Percentiles rank a stretch among this genome's conserved stretches.
phyloP scores from a whole-genome alignment of 2,329 filamentous ascomycete species.

The Cladophialophora bantiana region DNA sequence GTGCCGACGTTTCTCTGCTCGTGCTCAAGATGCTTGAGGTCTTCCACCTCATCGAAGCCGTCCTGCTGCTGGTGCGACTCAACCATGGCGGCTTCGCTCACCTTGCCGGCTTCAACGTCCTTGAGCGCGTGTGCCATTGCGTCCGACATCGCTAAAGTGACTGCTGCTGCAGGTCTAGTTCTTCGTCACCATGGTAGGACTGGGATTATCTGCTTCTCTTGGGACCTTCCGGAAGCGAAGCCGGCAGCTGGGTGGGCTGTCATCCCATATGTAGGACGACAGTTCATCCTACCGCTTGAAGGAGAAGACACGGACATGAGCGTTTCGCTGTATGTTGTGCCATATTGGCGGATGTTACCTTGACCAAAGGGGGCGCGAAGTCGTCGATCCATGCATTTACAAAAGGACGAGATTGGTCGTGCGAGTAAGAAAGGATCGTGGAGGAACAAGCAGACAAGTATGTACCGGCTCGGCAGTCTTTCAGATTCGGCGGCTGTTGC shows the following conservation, averaged over 20 bases:
- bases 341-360: conserved; percentile 11
- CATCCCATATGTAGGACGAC: neutral
- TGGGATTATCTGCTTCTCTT: no score
- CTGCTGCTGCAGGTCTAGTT: neutral
- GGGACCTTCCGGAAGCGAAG: no score
- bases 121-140: conserved; percentile 21
- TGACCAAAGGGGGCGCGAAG: neutral
- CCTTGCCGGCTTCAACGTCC: conserved; percentile 24
- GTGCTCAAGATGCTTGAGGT: conserved; percentile 24
- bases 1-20: conserved; percentile 28
- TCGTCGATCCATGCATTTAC: conserved; percentile 5
- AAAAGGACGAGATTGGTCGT: neutral
- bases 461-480: neutral
- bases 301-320: conserved; percentile 10
- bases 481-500: neutral
- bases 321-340: neutral
- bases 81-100: conserved; percentile 7
- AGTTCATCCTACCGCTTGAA: no score
- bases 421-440: neutral
- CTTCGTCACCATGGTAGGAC: neutral
- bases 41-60: conserved; percentile 7
- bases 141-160: neutral
- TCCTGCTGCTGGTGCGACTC: conserved; percentile 2
- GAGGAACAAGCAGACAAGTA: neutral
- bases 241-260: no score